A percentile compares a stretch with the other conserved stretches of the same genome.
These are phyloP conservation scores for Dactylella cylindrospora DNA, from an alignment of 2,329 filamentous ascomycete species.

Conservation along the genomic window DNA sequence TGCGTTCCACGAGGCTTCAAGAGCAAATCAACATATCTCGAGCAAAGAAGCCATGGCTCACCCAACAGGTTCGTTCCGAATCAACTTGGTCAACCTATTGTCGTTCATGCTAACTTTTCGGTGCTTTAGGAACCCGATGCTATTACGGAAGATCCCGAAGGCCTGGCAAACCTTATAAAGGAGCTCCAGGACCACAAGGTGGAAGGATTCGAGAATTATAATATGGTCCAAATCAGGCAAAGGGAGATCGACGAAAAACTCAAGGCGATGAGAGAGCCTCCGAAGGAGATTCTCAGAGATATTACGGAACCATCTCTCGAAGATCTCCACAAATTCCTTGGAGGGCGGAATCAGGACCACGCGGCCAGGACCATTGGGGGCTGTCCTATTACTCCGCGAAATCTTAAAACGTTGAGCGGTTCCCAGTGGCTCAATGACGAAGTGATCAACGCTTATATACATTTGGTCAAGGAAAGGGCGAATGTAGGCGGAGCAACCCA, in stretches of 20 bases:
- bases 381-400: conserved; percentile 38
- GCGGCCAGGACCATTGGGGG: conserved; percentile 22
- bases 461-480: conserved; percentile 45
- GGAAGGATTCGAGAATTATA: conserved; percentile 38
- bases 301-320: conserved; percentile 13
- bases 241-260: conserved; percentile 25
- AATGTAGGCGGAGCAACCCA: conserved; percentile 32
- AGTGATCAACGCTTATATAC: conserved; percentile 47
- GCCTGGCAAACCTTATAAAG: conserved; percentile 18
- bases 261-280: conserved; percentile 27
- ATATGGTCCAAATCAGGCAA: conserved; percentile 24
- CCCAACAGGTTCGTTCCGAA: conserved; percentile 24
- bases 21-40: conserved; percentile 4
- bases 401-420: conserved; percentile 33
- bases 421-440: conserved; percentile 48
- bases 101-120: too few relatives aligned
- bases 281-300: conserved; percentile 15
- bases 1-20: conserved; percentile 18
- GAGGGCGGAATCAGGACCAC: background rate
- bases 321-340: conserved; percentile 21
- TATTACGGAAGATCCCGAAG: conserved; percentile 10
- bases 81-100: too few relatives aligned
- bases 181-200: conserved; percentile 33
- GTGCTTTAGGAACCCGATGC: conserved; percentile 12
- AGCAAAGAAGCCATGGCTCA: conserved; percentile 21